Evolutionary conservation across 768 basidiomycete genomes (phyloP).

Genomic region (Clathrus columnatus): DNA sequence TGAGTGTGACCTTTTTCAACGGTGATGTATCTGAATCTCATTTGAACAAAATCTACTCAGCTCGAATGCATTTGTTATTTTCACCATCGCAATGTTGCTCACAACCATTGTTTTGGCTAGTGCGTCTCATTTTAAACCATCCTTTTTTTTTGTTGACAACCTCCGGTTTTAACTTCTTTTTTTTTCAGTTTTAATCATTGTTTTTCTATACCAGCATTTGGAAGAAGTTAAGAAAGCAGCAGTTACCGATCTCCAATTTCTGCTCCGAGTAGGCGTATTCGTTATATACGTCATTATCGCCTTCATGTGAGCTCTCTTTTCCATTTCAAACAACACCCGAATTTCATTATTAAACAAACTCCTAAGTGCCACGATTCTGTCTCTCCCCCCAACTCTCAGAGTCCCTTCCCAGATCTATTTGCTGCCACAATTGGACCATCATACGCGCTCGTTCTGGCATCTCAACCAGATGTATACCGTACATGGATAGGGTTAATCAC

Average conservation of each 20-base stretch:
- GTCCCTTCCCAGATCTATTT: conserved; percentile 5
- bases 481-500: background rate
- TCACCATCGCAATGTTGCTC: too few relatives aligned
- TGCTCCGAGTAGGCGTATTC: background rate
- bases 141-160: background rate
- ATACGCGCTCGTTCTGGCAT: background rate
- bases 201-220: background rate
- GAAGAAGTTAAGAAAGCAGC: background rate
- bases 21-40: background rate
- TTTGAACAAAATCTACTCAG: background rate
- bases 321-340: background rate
- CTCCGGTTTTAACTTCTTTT: background rate
- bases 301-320: background rate
- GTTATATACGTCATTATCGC: conserved; percentile 1
- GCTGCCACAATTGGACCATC: conserved; percentile 2
- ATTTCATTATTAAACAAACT: background rate
- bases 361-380: background rate
- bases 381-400: background rate
- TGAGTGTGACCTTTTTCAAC: background rate
- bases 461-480: conserved; percentile 4
- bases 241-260: background rate
- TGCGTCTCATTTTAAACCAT: background rate
- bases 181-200: background rate
- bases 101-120: background rate
- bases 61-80: background rate